Evolutionary conservation across 257 asterid species (phyloP).

Genomic region (Gynochthodes officinalis): DNA sequence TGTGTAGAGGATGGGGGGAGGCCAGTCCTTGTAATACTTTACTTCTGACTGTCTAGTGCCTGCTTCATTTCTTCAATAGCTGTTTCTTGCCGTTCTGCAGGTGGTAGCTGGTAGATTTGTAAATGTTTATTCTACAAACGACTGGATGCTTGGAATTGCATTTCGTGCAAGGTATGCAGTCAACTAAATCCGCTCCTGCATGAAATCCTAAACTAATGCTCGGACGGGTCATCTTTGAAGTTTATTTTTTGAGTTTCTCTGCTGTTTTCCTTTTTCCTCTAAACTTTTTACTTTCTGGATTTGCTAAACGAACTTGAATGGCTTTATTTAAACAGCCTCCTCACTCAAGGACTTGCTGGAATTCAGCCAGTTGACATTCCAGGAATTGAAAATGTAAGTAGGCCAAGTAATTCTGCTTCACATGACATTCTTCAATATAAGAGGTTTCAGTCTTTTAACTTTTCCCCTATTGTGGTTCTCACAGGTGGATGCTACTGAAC

Average conservation of each 20-base stretch:
- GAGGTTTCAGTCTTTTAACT: background rate
- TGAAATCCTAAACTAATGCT: background rate
- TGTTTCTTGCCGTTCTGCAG: constrained; percentile 35
- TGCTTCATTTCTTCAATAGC: constrained; percentile 17
- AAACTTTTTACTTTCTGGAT: constrained; percentile 1
- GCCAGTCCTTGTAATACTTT: background rate
- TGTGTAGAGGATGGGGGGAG: background rate
- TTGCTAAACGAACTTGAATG: constrained; percentile 6
- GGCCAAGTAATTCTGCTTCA: background rate
- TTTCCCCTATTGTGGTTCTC: background rate
- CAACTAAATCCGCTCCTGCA: background rate
- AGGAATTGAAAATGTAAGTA: constrained; percentile 79
- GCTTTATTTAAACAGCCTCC: constrained; percentile 60
- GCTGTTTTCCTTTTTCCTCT: constrained; percentile 1
- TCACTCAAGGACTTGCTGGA: constrained; percentile 94
- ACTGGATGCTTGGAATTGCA: constrained; percentile 97
- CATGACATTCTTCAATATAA: background rate
- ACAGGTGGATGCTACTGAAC: constrained; percentile 80
- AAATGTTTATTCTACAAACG: constrained; percentile 76
- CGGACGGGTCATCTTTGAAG: background rate
- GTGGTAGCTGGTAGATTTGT: constrained; percentile 94
- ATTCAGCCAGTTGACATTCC: constrained; percentile 84
- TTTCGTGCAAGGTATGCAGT: constrained; percentile 80
- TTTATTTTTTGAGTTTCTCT: background rate
- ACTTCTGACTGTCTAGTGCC: background rate